These are phyloP conservation scores for Eucalyptus curtisii DNA, from an alignment of 345 rosid species.

Conservation along the genomic window DNA sequence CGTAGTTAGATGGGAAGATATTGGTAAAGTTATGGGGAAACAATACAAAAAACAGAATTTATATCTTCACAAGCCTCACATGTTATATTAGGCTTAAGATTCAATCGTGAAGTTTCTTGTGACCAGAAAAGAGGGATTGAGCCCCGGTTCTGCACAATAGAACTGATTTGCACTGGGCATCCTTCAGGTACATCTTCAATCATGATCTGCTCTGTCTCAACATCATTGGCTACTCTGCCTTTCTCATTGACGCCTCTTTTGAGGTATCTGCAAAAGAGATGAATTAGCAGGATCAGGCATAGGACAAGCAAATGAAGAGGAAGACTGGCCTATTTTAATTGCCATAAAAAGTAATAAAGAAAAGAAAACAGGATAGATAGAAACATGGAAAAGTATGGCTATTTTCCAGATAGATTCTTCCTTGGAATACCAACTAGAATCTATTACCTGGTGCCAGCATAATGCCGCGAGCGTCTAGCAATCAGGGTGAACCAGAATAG, in stretches of 20 bases:
- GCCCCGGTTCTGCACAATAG: slow-evolving; percentile 92
- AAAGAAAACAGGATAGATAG: background rate
- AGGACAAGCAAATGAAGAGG: background rate
- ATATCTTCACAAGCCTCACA: slow-evolving; percentile 29
- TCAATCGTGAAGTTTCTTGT: slow-evolving; percentile 92
- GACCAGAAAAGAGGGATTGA: slow-evolving; percentile 99
- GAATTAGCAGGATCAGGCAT: background rate
- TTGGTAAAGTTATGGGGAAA: background rate
- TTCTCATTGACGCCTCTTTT: slow-evolving; percentile 95
- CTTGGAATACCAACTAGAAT: background rate
- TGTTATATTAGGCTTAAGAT: slow-evolving; percentile 80
- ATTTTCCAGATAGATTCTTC: background rate
- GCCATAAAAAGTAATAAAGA: background rate
- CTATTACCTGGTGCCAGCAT: slow-evolving; percentile 93
- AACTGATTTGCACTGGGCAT: slow-evolving; percentile 58
- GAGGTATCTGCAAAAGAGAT: slow-evolving; percentile 38
- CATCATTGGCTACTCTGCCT: slow-evolving; percentile 99
- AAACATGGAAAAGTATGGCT: background rate
- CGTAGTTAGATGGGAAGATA: background rate
- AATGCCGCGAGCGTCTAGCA: slow-evolving; percentile 89
- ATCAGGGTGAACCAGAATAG: slow-evolving; percentile 68
- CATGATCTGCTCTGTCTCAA: slow-evolving; percentile 94
- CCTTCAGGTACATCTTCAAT: slow-evolving; percentile 79
- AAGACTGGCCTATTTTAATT: background rate
- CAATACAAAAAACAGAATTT: background rate